Evolutionary conservation across 768 basidiomycete species (phyloP).

Genomic region (Cystoderma amianthinum): DNA sequence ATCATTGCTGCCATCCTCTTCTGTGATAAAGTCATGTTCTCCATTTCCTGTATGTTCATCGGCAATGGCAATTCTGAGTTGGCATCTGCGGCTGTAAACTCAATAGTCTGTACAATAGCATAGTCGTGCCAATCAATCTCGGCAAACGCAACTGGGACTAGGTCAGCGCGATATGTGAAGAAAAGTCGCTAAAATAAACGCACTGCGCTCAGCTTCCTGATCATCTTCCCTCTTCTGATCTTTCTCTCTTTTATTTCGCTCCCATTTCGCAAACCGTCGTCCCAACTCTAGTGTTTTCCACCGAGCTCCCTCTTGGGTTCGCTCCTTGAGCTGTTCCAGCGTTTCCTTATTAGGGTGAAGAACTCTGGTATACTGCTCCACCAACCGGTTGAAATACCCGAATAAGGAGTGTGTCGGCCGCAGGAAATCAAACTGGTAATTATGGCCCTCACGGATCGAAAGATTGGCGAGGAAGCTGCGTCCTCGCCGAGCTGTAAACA

Average conservation of each 20-base stretch:
- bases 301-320: slow-evolving; percentile 56
- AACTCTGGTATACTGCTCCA: slow-evolving; percentile 92
- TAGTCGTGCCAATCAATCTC: slow-evolving; percentile 99
- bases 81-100: slow-evolving; percentile 91
- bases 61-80: slow-evolving; percentile 92
- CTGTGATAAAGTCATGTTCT: slow-evolving; percentile 94
- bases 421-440: slow-evolving; percentile 97
- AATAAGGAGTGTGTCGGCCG: slow-evolving; percentile 95
- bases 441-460: slow-evolving; percentile 84
- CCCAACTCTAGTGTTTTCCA: slow-evolving; percentile 79
- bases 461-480: slow-evolving; percentile 80
- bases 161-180: slow-evolving; percentile 6
- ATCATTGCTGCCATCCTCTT: slow-evolving; percentile 98
- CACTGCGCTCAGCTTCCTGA: slow-evolving; percentile 84
- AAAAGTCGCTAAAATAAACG: slow-evolving; percentile 26
- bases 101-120: slow-evolving; percentile 95
- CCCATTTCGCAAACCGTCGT: slow-evolving; percentile 81
- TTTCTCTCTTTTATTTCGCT: slow-evolving; percentile 73
- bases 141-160: slow-evolving; percentile 79
- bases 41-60: slow-evolving; percentile 91
- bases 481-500: slow-evolving; percentile 91
- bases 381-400: slow-evolving; percentile 93
- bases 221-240: slow-evolving; percentile 86
- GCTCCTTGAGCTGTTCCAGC: slow-evolving; percentile 62
- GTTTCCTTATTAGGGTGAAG: slow-evolving; percentile 76